These are phyloP conservation scores for Pichia sp. DNA, from an alignment of 1,139 yeast species.

Conservation along the genomic window DNA sequence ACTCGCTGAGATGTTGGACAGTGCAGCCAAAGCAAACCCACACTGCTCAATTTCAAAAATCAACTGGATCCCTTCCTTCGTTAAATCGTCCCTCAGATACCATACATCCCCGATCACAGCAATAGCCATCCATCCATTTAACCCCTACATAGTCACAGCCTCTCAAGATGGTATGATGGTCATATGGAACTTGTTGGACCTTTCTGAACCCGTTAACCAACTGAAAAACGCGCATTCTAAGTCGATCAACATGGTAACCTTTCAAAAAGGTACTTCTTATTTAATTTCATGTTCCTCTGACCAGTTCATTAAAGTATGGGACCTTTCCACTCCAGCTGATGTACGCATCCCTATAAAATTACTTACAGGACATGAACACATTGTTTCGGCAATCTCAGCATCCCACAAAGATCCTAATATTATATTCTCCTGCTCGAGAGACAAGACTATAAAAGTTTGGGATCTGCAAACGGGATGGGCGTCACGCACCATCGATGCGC, in stretches of 20 bases:
- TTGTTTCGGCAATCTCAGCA: slow-evolving; percentile 65
- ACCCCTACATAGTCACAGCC: slow-evolving; percentile 64
- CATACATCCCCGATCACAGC: slow-evolving; percentile 60
- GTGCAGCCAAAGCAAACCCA: not conserved
- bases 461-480: slow-evolving; percentile 69
- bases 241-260: slow-evolving; percentile 57
- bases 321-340: slow-evolving; percentile 10
- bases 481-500: slow-evolving; percentile 63
- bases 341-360: slow-evolving; percentile 48
- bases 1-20: slow-evolving; percentile 12
- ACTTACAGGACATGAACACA: slow-evolving; percentile 85
- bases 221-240: slow-evolving; percentile 71
- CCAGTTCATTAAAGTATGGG: slow-evolving; percentile 37
- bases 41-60: slow-evolving; percentile 30
- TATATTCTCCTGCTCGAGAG: slow-evolving; percentile 74
- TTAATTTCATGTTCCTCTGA: slow-evolving; percentile 60
- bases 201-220: slow-evolving; percentile 62
- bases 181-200: slow-evolving; percentile 68
- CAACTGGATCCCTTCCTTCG: slow-evolving; percentile 68
- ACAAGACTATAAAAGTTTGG: slow-evolving; percentile 71
- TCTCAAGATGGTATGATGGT: slow-evolving; percentile 71
- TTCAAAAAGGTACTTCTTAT: slow-evolving; percentile 34
- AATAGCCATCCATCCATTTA: slow-evolving; percentile 66
- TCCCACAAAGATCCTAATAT: slow-evolving; percentile 39
- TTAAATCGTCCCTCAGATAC: slow-evolving; percentile 47